Evolutionary conservation across 1,284 basidiomycete species (phyloP), one percentile per base, ranked within the genome.

Genomic region (Pseudozyma sp.): DNA sequence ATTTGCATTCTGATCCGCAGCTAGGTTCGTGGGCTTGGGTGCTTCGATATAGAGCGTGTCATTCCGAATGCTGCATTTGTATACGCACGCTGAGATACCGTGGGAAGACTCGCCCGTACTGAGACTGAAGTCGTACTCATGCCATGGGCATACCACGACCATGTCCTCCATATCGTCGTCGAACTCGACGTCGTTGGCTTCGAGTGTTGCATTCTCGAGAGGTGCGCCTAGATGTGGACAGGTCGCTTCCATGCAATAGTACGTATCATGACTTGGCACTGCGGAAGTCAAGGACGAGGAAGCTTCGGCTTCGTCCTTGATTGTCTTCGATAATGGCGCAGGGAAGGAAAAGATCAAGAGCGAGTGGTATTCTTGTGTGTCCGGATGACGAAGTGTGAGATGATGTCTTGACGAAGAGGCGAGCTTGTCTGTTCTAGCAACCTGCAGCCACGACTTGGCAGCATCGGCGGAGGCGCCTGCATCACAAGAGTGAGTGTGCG

Each of bases 201-300:
- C 91, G 39, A 82, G 61, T 40, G 92, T 91, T 0, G 91, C 92
- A 85, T 93, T 91, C 36, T 91, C 92, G 80, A 94, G 88, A 54
- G 93, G 92, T 6, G 92, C 92, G 2, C 92, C 92, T 3, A 93
- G 88, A 86, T 94, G 93, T 0, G 93, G 93, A 81, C 93, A 94
- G 11, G 89, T 89, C 9, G 92, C 90, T 84, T 94, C 92, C 92
- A 95, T 94, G 48, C 90, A 91, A 82, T 93, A 94, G 54, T 61
- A 83, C 0, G 68, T 64, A 19, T 70, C 61, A 19, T 64, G 57
- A 6, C 40, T 51, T 9, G 65, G 59, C 4, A 35, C n/a, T 8
- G 51, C 56, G 6, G 53, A 51, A 36, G 56, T 39, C 11, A 50
- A 39, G 11, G 50, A 40, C 2, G 56, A 36, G 6, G 36, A 13